Base-by-base conservation (phyloP, 768 basidiomycete genomes). In the Termitomyces sp. region DNA sequence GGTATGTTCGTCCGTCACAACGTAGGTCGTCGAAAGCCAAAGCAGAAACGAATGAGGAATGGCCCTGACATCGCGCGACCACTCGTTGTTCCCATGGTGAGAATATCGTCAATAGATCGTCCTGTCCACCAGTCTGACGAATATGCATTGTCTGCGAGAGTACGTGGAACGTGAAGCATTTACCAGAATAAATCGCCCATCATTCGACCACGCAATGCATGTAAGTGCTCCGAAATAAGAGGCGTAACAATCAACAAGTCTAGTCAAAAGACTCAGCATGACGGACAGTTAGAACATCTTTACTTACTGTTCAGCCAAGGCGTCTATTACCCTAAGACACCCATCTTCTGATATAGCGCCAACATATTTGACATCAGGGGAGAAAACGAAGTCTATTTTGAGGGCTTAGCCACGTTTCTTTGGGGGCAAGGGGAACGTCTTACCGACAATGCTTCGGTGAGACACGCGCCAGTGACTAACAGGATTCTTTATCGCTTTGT, bases 51-150 rank as follows among this genome's bases (percentile, higher is more conserved):
- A 97, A 98, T 2, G 93, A 95, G 0, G 92, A 91, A 67, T 99
- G 97, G 0, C 97, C 97, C 71, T 97, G 94, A 73, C 97, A 98
- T 55, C 95, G 83, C 5, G 97, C 97, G 10, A 99, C 85, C 6
- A 98, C 86, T 3, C 95, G 85, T 68, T 93, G 89, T 69, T 98
- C 97, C 82, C 88, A 90, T 0, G 94, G 94, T 0, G 95, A 94
- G 69, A 93, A 92, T 59, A 99, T 90, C 4, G 95, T 96, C 55
- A 97, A 74, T 10, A 98, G 79, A 67, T 99, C 97, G 66, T 99
- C 97, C 76, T 99, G 95, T 0, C 97, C 97, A 13, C 95, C 97
- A 1, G 93, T 92, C 91, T 94, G 39, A 57, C 46, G 46, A 13
- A 48, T 48, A 42, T 43, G 59, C 46, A 53, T n/a, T 24, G 14